Evolutionary conservation across 2,329 filamentous ascomycete species (phyloP), one percentile per base, ranked within the genome.

Genomic region (Moelleriella libera): DNA sequence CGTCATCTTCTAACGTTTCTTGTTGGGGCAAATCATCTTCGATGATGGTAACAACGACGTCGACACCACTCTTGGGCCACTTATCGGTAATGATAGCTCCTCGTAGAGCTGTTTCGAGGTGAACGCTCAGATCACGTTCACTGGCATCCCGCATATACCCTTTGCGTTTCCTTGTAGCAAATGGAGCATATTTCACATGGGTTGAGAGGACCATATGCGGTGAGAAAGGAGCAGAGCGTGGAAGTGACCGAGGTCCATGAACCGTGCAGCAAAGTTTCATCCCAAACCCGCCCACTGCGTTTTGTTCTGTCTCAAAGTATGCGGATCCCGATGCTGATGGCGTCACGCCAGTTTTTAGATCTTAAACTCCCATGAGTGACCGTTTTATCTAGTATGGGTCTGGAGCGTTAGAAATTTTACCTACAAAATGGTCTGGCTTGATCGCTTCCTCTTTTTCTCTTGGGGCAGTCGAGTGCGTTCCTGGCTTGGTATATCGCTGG

Each of bases 31-130:
- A 87, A 59, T 97, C 92, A 3, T 88, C 90, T 67, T 98, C 92
- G 14, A 98, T 72, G 45, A 98, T 81, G 0, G 88, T 96, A 45
- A 98, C 80, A 14, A 95, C 83, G 41, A 98, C 82, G 61, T 98
- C 92, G n/a, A 95, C 82, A 43, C 88, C 89, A 62, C 88, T 95
- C 71, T 98, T 98, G n/a, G 92, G 92, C 87, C 90, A 98, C 49
- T 90, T 75, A 61, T 96, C 89, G 11, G 88, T 88, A 59, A 97
- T 90, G 45, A 97, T 81, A 6, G 88, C 85, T 1, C 90, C 90
- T 34, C 88, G 78, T 45, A 98, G 72, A 30, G 92, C 89, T 12
- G 88, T 90, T 64, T 97, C 89, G 3, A 98, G 71, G 62, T 97
- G 90, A 9, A 89, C 84, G 10, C 87, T 87, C 2, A 98, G 74